A percentile compares a stretch with the other conserved stretches of the same genome.
phyloP scores from a whole-genome alignment of 495 filamentous ascomycete species.

The Penicillium parvum region DNA sequence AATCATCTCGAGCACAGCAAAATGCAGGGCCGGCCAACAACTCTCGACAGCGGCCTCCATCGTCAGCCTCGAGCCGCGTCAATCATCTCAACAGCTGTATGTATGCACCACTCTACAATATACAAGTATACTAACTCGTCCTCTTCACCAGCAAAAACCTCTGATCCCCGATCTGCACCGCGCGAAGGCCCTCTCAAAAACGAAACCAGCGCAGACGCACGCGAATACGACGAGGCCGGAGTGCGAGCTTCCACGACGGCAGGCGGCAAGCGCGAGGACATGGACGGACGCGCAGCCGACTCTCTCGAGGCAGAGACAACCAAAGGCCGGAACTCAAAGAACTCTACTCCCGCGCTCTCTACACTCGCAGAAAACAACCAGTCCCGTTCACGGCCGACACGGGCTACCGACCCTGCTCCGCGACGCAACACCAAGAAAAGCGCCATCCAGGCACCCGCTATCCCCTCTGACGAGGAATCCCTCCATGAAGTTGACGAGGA shows the following conservation, averaged over 20 bases:
- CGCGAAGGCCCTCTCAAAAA: slow-evolving; percentile 31
- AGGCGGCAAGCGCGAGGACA: slow-evolving; percentile 30
- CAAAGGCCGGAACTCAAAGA: slow-evolving; percentile 53
- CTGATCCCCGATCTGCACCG: slow-evolving; percentile 29
- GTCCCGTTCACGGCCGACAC: slow-evolving; percentile 36
- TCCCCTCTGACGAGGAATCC: slow-evolving; percentile 47
- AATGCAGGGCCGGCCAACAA: slow-evolving; percentile 56
- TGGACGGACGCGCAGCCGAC: slow-evolving; percentile 27
- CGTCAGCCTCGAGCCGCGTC: slow-evolving; percentile 53
- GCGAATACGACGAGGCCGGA: slow-evolving; percentile 21
- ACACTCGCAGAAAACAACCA: slow-evolving; percentile 36
- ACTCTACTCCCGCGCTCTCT: slow-evolving; percentile 47
- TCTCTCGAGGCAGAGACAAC: slow-evolving; percentile 25
- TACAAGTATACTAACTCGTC: slow-evolving; percentile 1
- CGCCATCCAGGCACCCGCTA: slow-evolving; percentile 19
- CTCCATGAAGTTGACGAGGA: slow-evolving; percentile 62
- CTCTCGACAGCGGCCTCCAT: slow-evolving; percentile 53
- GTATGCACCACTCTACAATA: slow-evolving; percentile 7
- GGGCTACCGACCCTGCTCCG: slow-evolving; percentile 36
- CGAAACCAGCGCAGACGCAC: slow-evolving; percentile 27
- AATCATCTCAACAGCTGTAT: slow-evolving; percentile 25
- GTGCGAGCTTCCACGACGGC: slow-evolving; percentile 30
- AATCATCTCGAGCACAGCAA: slow-evolving; percentile 64
- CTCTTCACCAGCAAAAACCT: slow-evolving; percentile 28
- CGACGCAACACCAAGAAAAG: slow-evolving; percentile 70